Evolutionary conservation across 225 moss, liverwort and hornwort species (phyloP).

Genomic region (Physcomitrium patens): DNA sequence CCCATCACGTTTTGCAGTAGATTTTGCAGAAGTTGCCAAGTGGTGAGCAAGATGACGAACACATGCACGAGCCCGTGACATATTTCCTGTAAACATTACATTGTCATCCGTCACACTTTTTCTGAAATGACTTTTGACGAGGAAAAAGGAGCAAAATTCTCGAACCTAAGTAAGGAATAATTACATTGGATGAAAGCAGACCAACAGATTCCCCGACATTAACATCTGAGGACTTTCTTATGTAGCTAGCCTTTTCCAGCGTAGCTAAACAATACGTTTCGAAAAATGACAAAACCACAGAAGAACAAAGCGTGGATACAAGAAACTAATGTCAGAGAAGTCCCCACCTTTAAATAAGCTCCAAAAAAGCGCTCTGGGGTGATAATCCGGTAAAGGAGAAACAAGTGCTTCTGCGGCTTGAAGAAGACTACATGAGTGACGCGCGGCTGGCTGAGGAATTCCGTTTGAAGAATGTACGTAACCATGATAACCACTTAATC

Average conservation of each 20-base stretch:
- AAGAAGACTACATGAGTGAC: slow-evolving; percentile 63
- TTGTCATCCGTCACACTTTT: slow-evolving; percentile 26
- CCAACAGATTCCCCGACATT: slow-evolving; percentile 9
- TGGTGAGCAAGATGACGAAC: slow-evolving; percentile 83
- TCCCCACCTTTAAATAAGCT: slow-evolving; percentile 84
- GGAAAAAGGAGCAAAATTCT: neutral
- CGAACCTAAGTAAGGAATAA: slow-evolving; percentile 9
- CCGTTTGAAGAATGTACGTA: slow-evolving; percentile 14
- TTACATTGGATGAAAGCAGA: slow-evolving; percentile 10
- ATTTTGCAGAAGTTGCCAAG: slow-evolving; percentile 41
- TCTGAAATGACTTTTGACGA: neutral
- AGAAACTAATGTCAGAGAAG: slow-evolving; percentile 16
- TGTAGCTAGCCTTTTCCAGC: neutral
- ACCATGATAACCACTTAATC: slow-evolving; percentile 16
- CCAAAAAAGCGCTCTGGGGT: slow-evolving; percentile 74
- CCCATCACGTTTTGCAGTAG: slow-evolving; percentile 31
- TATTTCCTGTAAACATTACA: slow-evolving; percentile 65
- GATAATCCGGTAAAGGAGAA: slow-evolving; percentile 80
- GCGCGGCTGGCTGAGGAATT: slow-evolving; percentile 29
- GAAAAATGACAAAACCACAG: slow-evolving; percentile 13
- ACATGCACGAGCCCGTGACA: slow-evolving; percentile 73
- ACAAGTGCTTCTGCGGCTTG: slow-evolving; percentile 77
- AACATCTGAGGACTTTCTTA: neutral
- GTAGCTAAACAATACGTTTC: slow-evolving; percentile 9
- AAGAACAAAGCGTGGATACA: slow-evolving; percentile 23